These are phyloP conservation scores for Rheum nobile DNA, from an alignment of 148 eudicot species.

Conservation along the genomic window DNA sequence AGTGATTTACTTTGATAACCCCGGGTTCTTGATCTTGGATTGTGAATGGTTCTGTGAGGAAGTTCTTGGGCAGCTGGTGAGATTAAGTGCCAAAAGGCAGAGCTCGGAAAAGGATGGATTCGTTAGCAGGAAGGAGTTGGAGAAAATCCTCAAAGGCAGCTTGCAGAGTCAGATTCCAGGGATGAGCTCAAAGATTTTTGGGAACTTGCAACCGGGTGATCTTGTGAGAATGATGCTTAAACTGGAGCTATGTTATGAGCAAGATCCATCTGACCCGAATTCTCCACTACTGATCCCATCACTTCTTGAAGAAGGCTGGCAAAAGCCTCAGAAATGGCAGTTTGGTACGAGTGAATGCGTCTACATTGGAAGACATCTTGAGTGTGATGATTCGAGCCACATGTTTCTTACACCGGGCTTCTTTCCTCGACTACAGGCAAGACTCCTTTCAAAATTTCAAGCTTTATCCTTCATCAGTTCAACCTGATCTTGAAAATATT, in stretches of 20 bases:
- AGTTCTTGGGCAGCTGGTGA: constrained; percentile 51
- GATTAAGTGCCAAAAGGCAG: constrained; percentile 30
- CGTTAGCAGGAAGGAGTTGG: constrained; percentile 56
- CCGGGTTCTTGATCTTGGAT: constrained; percentile 60
- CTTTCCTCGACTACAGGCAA: constrained; percentile 84
- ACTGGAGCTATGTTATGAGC: constrained; percentile 66
- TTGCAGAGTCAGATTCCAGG: constrained; percentile 63
- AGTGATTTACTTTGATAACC: constrained; percentile 75
- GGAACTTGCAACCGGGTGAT: constrained; percentile 49
- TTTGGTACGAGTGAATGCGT: constrained; percentile 39
- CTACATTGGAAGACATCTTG: constrained; percentile 71
- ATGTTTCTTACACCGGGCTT: constrained; percentile 71
- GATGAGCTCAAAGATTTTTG: constrained; percentile 52
- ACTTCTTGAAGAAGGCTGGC: constrained; percentile 67
- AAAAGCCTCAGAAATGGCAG: constrained; percentile 67
- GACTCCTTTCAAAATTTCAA: constrained; percentile 9
- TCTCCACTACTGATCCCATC: constrained; percentile 57
- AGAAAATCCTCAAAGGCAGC: constrained; percentile 56
- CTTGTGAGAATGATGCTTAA: constrained; percentile 76
- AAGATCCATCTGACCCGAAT: constrained; percentile 52
- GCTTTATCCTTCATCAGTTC: background rate
- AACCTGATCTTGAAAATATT: background rate
- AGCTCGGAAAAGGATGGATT: constrained; percentile 45
- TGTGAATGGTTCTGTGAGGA: constrained; percentile 82
- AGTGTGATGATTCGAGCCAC: constrained; percentile 85